Evolutionary conservation across 148 eudicot genomes (phyloP).

Genomic region (Rhododendron griersonianum): DNA sequence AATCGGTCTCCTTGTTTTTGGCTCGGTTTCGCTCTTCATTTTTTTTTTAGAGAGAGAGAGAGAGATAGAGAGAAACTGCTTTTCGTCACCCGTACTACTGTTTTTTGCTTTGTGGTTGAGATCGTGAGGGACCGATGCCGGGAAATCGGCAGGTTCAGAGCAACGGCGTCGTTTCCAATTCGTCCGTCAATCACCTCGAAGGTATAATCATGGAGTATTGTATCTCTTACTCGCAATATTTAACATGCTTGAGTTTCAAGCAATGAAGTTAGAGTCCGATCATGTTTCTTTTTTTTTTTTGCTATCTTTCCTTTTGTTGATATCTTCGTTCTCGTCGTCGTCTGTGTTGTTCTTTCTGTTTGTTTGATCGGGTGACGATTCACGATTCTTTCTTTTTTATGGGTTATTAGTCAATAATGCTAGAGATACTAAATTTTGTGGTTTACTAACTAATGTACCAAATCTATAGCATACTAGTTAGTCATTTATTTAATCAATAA

Average conservation of each 20-base stretch:
- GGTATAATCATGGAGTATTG: conserved; percentile 28
- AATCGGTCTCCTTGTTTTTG: neutral
- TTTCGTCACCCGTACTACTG: neutral
- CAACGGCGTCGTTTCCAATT: conserved; percentile 37
- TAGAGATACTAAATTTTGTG: neutral
- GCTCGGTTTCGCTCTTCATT: neutral
- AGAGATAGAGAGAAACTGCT: neutral
- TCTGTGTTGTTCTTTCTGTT: neutral
- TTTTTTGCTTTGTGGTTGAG: neutral
- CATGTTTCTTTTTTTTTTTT: neutral
- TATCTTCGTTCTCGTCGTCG: neutral
- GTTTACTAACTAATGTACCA: neutral
- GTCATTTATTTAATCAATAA: no score
- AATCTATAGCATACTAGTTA: neutral
- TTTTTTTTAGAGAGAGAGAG: conserved; percentile 7
- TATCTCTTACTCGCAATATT: neutral
- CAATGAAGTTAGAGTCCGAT: neutral
- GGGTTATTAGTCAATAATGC: no score
- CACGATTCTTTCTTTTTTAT: neutral
- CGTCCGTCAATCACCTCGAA: conserved; percentile 31
- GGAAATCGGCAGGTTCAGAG: conserved; percentile 43
- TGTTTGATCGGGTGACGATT: neutral
- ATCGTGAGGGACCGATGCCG: conserved; percentile 41
- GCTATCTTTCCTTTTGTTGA: neutral
- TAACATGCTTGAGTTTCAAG: conserved; percentile 14